Percentiles rank a stretch among this genome's conserved stretches.
phyloP scores from a whole-genome alignment of 208 protist species.

The Crithidia mellificae region DNA sequence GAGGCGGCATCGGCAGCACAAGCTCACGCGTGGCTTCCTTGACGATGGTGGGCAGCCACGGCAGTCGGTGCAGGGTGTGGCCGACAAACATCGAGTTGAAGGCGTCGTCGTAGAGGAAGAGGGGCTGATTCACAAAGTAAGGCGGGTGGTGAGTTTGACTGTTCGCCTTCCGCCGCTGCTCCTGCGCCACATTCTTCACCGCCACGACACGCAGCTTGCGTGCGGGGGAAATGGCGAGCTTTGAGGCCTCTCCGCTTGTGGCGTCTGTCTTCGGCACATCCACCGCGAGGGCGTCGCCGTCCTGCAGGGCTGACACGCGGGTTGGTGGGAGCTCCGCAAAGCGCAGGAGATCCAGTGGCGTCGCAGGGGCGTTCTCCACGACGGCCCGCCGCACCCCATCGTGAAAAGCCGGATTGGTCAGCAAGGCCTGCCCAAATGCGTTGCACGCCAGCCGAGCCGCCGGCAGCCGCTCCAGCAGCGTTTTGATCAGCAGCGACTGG shows the following conservation, averaged over 20 bases:
- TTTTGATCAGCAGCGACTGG: slow-evolving; percentile 35
- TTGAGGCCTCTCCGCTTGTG: too few relatives aligned
- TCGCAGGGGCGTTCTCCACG: slow-evolving; percentile 39
- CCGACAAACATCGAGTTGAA: slow-evolving; percentile 62
- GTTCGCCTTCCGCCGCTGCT: slow-evolving; percentile 34
- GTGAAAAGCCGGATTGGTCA: slow-evolving; percentile 74
- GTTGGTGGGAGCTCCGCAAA: slow-evolving; percentile 34
- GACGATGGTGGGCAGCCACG: slow-evolving; percentile 66
- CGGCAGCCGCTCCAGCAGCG: slow-evolving; percentile 43
- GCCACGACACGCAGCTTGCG: slow-evolving; percentile 29
- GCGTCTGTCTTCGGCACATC: slow-evolving; percentile 15
- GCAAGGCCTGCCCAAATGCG: slow-evolving; percentile 49
- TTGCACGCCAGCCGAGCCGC: slow-evolving; percentile 54
- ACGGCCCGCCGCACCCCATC: slow-evolving; percentile 49
- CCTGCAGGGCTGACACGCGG: slow-evolving; percentile 30
- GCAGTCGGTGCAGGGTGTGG: slow-evolving; percentile 42
- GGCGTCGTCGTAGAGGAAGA: slow-evolving; percentile 68
- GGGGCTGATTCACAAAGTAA: slow-evolving; percentile 58
- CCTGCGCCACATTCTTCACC: slow-evolving; percentile 25
- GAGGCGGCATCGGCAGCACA: slow-evolving; percentile 46
- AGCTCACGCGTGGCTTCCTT: slow-evolving; percentile 35
- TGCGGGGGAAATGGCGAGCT: neutral
- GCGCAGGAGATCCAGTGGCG: slow-evolving; percentile 17
- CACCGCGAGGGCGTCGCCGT: slow-evolving; percentile 42
- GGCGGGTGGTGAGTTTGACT: slow-evolving; percentile 35